phyloP scores from a whole-genome alignment of 768 basidiomycete genomes.

The Clavaria fumosa region DNA sequence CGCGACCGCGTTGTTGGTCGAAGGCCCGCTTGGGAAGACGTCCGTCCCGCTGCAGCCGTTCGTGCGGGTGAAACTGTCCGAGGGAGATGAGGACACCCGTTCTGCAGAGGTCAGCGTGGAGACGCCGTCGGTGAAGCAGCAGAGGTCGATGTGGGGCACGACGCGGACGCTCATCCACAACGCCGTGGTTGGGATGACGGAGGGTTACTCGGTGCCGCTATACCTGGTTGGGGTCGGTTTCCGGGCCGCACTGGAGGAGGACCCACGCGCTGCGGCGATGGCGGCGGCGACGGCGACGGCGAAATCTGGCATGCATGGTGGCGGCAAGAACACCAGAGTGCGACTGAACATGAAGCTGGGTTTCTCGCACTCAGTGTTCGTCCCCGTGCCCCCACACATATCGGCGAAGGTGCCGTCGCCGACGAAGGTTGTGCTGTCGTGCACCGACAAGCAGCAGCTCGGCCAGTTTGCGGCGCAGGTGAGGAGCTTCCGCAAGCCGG shows the following conservation, averaged over 20 bases:
- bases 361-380: slow-evolving; percentile 73
- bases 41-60: slow-evolving; percentile 31
- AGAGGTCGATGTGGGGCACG: slow-evolving; percentile 91
- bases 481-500: slow-evolving; percentile 72
- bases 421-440: slow-evolving; percentile 69
- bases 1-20: slow-evolving; percentile 25
- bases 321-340: slow-evolving; percentile 40
- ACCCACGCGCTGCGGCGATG: too few relatives aligned
- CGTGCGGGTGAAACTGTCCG: slow-evolving; percentile 29
- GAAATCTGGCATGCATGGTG: too few relatives aligned
- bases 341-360: slow-evolving; percentile 86
- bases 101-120: slow-evolving; percentile 49
- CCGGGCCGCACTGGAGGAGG: slow-evolving; percentile 72
- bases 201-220: slow-evolving; percentile 71
- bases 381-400: slow-evolving; percentile 73
- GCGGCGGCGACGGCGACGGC: too few relatives aligned
- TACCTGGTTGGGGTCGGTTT: slow-evolving; percentile 94
- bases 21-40: slow-evolving; percentile 32
- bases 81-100: slow-evolving; percentile 24
- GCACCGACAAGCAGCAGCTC: slow-evolving; percentile 78
- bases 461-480: slow-evolving; percentile 84
- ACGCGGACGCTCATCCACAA: slow-evolving; percentile 83
- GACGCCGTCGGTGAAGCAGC: slow-evolving; percentile 52
- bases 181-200: slow-evolving; percentile 79
- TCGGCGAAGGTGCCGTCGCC: slow-evolving; percentile 65